Evolutionary conservation across 208 protist genomes (phyloP).

Genomic region (Vickermania ingenoplastis): DNA sequence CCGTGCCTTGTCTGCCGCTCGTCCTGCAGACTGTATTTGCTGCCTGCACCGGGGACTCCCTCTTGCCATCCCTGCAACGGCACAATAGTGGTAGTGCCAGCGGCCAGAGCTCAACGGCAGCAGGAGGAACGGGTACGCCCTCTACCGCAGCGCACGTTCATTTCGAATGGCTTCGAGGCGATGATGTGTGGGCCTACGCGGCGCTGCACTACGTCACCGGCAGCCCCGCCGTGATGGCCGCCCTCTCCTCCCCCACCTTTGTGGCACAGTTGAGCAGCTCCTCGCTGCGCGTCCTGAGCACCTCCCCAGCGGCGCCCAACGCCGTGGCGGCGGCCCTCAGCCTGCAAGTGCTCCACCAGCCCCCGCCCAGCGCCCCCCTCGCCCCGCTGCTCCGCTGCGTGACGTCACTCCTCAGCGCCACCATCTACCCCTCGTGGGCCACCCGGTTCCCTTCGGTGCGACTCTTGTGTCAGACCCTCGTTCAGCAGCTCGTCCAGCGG

Average conservation of each 20-base stretch:
- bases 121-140: neutral
- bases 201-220: constrained; percentile 22
- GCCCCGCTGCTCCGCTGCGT: constrained; percentile 47
- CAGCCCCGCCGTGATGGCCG: constrained; percentile 48
- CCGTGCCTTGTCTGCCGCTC: neutral
- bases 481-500: constrained; percentile 35
- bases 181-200: constrained; percentile 8
- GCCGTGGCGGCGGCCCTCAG: constrained; percentile 43
- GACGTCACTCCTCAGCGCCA: constrained; percentile 47
- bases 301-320: constrained; percentile 13
- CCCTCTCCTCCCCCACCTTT: constrained; percentile 51
- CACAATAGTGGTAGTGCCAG: neutral
- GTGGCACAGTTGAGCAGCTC: constrained; percentile 3
- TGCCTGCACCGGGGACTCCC: neutral
- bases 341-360: constrained; percentile 52
- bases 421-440: constrained; percentile 6
- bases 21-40: neutral
- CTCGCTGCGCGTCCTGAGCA: constrained; percentile 4
- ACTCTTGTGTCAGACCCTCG: constrained; percentile 60
- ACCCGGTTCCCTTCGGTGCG: constrained; percentile 44
- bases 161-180: neutral
- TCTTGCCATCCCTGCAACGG: neutral
- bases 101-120: neutral
- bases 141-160: too few relatives aligned
- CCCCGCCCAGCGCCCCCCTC: constrained; percentile 30